A percentile compares a stretch with the other conserved stretches of the same genome.
Evolutionary conservation across 2,329 filamentous ascomycete genomes (phyloP).

Genomic region (Verticillium klebahnii): DNA sequence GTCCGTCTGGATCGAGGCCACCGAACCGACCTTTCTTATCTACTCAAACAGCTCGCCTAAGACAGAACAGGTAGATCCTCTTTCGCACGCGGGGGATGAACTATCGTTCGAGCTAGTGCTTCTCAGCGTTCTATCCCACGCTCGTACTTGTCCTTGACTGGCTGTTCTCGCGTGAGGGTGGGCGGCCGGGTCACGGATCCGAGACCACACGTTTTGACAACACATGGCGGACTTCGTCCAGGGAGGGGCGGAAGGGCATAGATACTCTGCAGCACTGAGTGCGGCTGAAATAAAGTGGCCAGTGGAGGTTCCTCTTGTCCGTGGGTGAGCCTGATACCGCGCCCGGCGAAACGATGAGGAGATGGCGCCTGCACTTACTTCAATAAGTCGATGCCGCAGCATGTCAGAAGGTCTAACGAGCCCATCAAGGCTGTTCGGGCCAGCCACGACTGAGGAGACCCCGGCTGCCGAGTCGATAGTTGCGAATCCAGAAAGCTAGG

Average conservation of each 20-base stretch:
- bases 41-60: neutral
- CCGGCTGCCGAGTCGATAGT: neutral
- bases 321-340: neutral
- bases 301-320: neutral
- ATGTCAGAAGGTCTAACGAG: neutral
- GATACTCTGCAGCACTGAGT: neutral
- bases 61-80: neutral
- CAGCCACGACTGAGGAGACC: neutral
- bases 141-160: neutral
- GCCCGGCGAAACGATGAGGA: neutral
- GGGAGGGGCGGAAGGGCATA: neutral
- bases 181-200: neutral
- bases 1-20: neutral
- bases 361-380: neutral
- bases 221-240: neutral
- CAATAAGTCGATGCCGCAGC: neutral
- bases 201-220: neutral
- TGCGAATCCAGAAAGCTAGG: neutral
- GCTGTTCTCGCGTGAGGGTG: neutral
- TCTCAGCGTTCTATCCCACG: neutral
- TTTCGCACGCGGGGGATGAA: neutral
- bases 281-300: neutral
- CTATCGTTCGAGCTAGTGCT: neutral
- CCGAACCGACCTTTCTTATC: neutral
- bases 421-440: neutral